Percentiles rank a stretch among this genome's conserved stretches.
Conservation (phyloP, 2,329 filamentous ascomycete species). For the Neospermospora avenae region DNA sequence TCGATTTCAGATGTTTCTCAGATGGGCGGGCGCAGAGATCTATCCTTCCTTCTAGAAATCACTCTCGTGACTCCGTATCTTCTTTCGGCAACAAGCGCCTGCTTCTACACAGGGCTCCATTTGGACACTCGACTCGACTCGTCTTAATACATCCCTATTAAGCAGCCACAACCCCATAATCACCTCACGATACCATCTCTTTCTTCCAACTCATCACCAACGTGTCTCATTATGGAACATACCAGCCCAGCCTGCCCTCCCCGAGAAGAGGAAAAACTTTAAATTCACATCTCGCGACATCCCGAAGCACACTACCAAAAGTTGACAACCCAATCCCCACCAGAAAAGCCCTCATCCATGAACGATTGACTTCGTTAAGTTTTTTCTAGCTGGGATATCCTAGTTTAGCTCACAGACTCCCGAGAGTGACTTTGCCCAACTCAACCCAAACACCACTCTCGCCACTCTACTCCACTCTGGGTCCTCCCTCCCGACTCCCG, state of each 20-base stretch:
- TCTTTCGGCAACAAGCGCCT: neutral
- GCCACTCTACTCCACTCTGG: neutral
- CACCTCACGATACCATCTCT: neutral
- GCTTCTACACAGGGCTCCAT: neutral
- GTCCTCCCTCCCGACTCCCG: no score
- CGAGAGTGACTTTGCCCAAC: neutral
- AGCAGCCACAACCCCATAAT: neutral
- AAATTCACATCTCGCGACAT: neutral
- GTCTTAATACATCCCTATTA: neutral
- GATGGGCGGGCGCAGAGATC: neutral
- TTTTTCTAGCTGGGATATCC: neutral
- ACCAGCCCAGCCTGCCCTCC: neutral
- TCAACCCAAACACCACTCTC: neutral
- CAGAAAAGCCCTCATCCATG: neutral
- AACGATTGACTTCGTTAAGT: neutral
- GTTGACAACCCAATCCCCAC: neutral
- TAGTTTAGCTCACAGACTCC: neutral
- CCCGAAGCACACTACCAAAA: neutral
- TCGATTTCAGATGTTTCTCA: neutral
- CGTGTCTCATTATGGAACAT: neutral
- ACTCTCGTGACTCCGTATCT: neutral
- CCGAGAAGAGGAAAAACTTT: neutral
- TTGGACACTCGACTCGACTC: neutral
- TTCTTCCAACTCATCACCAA: neutral
- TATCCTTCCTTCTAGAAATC: neutral